These are phyloP conservation scores for Phytophthora sp. DNA, from an alignment of 352 stramenopile species.

Conservation along the genomic window DNA sequence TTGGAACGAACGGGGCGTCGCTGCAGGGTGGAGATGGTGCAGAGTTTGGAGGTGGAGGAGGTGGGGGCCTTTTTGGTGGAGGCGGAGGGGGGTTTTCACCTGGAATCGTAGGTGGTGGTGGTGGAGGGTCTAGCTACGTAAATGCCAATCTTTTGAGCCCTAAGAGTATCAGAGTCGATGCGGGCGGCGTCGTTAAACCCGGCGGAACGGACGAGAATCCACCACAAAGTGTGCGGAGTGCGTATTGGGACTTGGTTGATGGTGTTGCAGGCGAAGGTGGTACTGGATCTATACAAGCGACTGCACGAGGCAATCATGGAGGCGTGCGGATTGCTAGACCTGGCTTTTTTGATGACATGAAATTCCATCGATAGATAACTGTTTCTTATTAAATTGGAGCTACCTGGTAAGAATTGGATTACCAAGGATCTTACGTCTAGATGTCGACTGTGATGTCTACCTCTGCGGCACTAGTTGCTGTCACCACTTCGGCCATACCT, in stretches of 20 bases:
- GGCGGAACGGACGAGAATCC: conserved; percentile 63
- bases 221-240: conserved; percentile 49
- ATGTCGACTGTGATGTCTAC: conserved; percentile 16
- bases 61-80: conserved; percentile 67
- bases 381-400: neutral
- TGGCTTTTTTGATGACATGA: conserved; percentile 84
- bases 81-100: conserved; percentile 73
- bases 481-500: conserved; percentile 1
- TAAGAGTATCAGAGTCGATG: conserved; percentile 55
- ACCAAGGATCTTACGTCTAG: conserved; percentile 1
- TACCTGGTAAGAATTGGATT: neutral
- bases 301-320: conserved; percentile 62
- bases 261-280: conserved; percentile 66
- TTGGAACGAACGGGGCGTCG: conserved; percentile 47
- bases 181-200: conserved; percentile 37
- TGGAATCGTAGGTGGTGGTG: conserved; percentile 71
- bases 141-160: conserved; percentile 44
- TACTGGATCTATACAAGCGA: conserved; percentile 27
- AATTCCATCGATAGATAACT: conserved; percentile 48
- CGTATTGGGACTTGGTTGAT: conserved; percentile 68
- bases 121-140: conserved; percentile 71
- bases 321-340: conserved; percentile 61
- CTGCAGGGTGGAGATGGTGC: conserved; percentile 72
- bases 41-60: conserved; percentile 75
- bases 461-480: neutral